Base-by-base conservation (phyloP, 306 rosid species). In the Castanopsis chinensis region DNA sequence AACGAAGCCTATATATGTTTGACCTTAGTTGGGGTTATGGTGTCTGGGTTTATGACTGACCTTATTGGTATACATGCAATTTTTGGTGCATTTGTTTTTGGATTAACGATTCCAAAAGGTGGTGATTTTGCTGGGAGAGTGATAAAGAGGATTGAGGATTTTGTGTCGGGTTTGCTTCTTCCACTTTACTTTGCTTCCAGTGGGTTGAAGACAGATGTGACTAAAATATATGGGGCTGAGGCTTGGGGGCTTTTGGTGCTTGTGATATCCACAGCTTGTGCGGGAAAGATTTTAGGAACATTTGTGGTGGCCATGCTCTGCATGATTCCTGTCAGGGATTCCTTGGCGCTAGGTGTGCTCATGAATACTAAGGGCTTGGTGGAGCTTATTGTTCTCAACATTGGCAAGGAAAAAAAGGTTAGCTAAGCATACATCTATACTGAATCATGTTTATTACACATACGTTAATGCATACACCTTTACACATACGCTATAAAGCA, bases 321-420 rank as follows among this genome's bases (percentile, higher is more conserved):
- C 68, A 75, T 21, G 90, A 86, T 92, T 14, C 97, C 97, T 14
- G 80, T 63, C 27, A 86, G 91, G 71, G 97, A 94, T 52, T 65
- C 98, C 2, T 56, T 94, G 35, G 84, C 94, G 5, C 93, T 94
- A 30, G 98, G 97, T n/a, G 72, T 94, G 11, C 90, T 94, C 61
- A 94, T 94, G 98, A 94, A 94, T 65, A 94, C 98, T 18, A 94
- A 94, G 49, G 98, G 98, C 4, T 82, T 94, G 59, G 94, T 94
- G 6, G 98, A 94, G 60, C 97, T 94, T 69, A 94, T 94, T 43
- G 98, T 94, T 17, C 98, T 92, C 88, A 94, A 94, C 77, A 91
- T 94, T 64, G 98, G 98, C 54, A 92, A 85, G 76, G 98, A 94
- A 85, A 91, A 91, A 79, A 92, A 94, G 97, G 98, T 93, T 1